Base-by-base conservation (phyloP, 1,284 basidiomycete genomes). In the Fistulinella cinereoalba region DNA sequence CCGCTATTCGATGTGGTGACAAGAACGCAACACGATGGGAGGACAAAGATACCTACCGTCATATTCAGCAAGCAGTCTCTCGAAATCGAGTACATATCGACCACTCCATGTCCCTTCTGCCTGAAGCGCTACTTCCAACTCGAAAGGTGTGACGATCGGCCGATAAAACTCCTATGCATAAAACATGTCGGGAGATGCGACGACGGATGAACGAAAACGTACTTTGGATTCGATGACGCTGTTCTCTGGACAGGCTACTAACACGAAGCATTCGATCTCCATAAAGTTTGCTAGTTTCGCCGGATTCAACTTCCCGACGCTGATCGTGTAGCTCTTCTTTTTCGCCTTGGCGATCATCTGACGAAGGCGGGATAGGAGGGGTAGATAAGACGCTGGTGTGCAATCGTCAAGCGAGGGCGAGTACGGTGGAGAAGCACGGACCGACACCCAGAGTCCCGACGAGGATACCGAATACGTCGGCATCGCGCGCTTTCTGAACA, bases 211-310 rank as follows among this genome's bases (percentile, higher is more conserved):
- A n/a, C 21, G 19, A 33, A 15, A 12, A 48, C 56, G 6, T 37
- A 85, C 88, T 71, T 88, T 91, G 0, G 87, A 77, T 40, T 97
- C 92, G 15, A 97, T 80, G 31, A 98, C 66, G 41, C 89, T 92
- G 57, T 96, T 96, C 65, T 99, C 96, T 0, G 88, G 87, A 67
- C 96, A 99, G 1, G 96, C 95, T 1, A 97, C 87, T 47, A 98
- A 76, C n/a, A 99, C 88, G 60, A 95, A 99, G 60, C 93, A 95
- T 62, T 98, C 96, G 42, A 99, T 87, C 66, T 98, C 96, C 58
- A 92, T 80, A 65, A 98, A 98, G 65, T 99, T 99, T 10, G 88
- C 96, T 27, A 99, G 75, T 62, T 99, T 99, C 15, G 94, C 83
- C 0, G 96, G 96, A 58, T 93, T 97, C 46, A 97, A 77, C 67